Percentiles rank a stretch among this genome's conserved stretches.
Evolutionary conservation across 2,329 filamentous ascomycete species (phyloP).

Genomic region (Phaeosphaeriaceae sp.): DNA sequence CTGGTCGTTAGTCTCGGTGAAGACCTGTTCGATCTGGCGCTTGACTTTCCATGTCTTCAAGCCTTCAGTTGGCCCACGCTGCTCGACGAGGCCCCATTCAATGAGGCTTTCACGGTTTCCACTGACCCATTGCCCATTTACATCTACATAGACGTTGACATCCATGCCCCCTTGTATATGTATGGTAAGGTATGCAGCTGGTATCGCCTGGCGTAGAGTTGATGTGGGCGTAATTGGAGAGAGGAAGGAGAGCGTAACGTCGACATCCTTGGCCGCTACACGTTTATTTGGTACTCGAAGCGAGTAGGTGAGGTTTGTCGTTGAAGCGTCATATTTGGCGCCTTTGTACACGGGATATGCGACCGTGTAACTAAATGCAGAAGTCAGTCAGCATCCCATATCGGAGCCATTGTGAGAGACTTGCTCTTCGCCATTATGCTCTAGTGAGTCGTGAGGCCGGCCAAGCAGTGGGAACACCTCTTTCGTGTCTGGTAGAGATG

Average conservation of each 20-base stretch:
- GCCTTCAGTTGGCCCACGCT: conserved; percentile 46
- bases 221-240: conserved; percentile 83
- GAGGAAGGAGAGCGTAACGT: conserved; percentile 70
- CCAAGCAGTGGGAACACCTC: conserved; percentile 70
- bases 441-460: conserved; percentile 68
- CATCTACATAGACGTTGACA: conserved; percentile 55
- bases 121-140: conserved; percentile 76
- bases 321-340: conserved; percentile 71
- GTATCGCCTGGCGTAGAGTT: conserved; percentile 78
- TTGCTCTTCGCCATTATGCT: conserved; percentile 49
- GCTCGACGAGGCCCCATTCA: conserved; percentile 67
- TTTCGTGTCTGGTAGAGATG: conserved; percentile 64
- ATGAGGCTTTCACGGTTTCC: conserved; percentile 73
- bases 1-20: conserved; percentile 75
- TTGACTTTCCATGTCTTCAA: conserved; percentile 73
- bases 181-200: conserved; percentile 79
- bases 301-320: conserved; percentile 71
- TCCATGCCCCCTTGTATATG: conserved; percentile 69
- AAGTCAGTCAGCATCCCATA: conserved; percentile 1
- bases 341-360: conserved; percentile 66
- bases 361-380: conserved; percentile 59
- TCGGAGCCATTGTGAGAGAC: background rate
- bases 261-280: conserved; percentile 49
- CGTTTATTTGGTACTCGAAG: conserved; percentile 56
- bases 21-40: conserved; percentile 67